These are phyloP conservation scores for Coemansia sp. DNA, from an alignment of 192 early-diverging fungal genomes.

Conservation along the genomic window DNA sequence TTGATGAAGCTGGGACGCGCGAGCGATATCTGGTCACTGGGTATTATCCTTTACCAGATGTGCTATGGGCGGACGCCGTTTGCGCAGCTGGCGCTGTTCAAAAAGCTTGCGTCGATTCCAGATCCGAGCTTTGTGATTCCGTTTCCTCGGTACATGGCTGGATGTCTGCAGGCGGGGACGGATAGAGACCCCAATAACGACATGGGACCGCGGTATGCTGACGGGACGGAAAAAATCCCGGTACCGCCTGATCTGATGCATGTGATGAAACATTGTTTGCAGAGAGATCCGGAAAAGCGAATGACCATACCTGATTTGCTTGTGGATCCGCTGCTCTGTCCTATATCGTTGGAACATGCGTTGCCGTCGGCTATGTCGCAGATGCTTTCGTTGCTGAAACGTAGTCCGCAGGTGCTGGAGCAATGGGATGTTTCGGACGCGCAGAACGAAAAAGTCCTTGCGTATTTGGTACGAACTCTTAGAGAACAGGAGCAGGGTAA, in stretches of 20 bases:
- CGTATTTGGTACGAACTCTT: conserved; percentile 23
- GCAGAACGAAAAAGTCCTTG: conserved; percentile 43
- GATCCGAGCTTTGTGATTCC: conserved; percentile 68
- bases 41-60: conserved; percentile 92
- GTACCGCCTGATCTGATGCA: conserved; percentile 60
- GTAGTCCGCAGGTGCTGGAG: conserved; percentile 39
- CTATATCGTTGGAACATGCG: conserved; percentile 38
- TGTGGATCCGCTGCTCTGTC: conserved; percentile 63
- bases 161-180: conserved; percentile 35
- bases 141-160: conserved; percentile 59
- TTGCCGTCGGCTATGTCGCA: conserved; percentile 45
- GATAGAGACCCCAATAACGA: conserved; percentile 37
- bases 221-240: conserved; percentile 23
- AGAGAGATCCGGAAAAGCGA: conserved; percentile 65
- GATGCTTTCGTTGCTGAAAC: conserved; percentile 45
- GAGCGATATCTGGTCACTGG: conserved; percentile 90
- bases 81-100: conserved; percentile 62
- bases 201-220: conserved; percentile 1
- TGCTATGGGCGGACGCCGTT: conserved; percentile 87
- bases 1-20: conserved; percentile 71
- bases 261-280: conserved; percentile 72
- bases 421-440: conserved; percentile 47
- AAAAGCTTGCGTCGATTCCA: conserved; percentile 74
- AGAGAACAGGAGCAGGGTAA: conserved; percentile 30
- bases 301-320: conserved; percentile 72